Conservation (phyloP, 306 rosid genomes). For the Vigna trinervia region DNA sequence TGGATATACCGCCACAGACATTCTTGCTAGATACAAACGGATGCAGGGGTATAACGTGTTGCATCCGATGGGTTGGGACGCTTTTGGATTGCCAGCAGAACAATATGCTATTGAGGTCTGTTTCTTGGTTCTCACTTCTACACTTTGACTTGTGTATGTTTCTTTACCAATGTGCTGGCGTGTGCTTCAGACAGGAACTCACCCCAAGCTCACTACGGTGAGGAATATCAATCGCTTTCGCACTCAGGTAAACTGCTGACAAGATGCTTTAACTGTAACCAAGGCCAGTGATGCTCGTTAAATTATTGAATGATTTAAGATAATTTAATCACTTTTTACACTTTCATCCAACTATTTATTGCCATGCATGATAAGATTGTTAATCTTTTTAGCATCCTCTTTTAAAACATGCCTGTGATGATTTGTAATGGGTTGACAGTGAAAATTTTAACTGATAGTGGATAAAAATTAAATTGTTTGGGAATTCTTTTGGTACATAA, state of each 20-base stretch:
- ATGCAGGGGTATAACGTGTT: constrained; percentile 90
- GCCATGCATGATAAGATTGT: background rate
- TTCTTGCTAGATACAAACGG: constrained; percentile 89
- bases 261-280: constrained; percentile 15
- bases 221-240: constrained; percentile 88
- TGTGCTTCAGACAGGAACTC: constrained; percentile 90
- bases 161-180: constrained; percentile 2
- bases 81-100: constrained; percentile 99
- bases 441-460: background rate
- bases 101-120: constrained; percentile 93
- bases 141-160: constrained; percentile 7
- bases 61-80: constrained; percentile 99
- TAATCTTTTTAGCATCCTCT: background rate
- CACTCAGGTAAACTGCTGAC: constrained; percentile 67
- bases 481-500: background rate
- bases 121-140: constrained; percentile 38
- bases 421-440: background rate
- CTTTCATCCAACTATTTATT: background rate
- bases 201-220: constrained; percentile 84
- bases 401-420: background rate
- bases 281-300: background rate
- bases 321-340: background rate
- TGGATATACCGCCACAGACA: constrained; percentile 93
- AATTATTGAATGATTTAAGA: constrained; percentile 7
- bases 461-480: background rate